phyloP scores from a whole-genome alignment of 805 yeast genomes.

The Candida oleophila region DNA sequence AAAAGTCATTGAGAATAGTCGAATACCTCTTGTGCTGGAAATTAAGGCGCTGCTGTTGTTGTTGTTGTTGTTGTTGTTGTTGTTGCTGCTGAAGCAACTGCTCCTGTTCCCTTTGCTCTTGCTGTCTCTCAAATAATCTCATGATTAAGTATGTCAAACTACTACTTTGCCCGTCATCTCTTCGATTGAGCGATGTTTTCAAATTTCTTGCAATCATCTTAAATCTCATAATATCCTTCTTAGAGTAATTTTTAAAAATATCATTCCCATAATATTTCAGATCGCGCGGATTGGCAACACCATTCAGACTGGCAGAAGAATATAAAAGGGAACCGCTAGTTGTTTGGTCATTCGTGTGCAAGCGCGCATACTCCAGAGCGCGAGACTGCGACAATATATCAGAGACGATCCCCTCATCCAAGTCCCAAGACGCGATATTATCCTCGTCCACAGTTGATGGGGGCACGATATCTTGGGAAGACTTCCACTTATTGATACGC shows the following conservation, averaged over 20 bases:
- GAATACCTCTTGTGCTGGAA: slow-evolving; percentile 4
- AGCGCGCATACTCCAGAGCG: not conserved
- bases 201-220: slow-evolving; percentile 6
- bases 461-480: slow-evolving; percentile 4
- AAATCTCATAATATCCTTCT: slow-evolving; percentile 7
- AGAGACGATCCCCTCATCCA: slow-evolving; percentile 23
- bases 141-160: slow-evolving; percentile 8
- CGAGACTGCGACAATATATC: not conserved
- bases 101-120: not conserved
- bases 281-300: not conserved
- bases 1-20: slow-evolving; percentile 2
- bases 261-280: slow-evolving; percentile 9
- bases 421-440: slow-evolving; percentile 37
- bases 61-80: not conserved
- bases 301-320: not conserved
- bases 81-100: slow-evolving; percentile 1
- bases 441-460: slow-evolving; percentile 21
- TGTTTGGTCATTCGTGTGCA: not conserved
- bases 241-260: slow-evolving; percentile 5
- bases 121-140: slow-evolving; percentile 4
- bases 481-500: slow-evolving; percentile 21
- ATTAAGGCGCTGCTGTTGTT: slow-evolving; percentile 1
- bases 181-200: slow-evolving; percentile 5
- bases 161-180: slow-evolving; percentile 1
- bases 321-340: not conserved